Evolutionary conservation across 306 rosid species (phyloP).

Genomic region (Lathyrus tuberosus): DNA sequence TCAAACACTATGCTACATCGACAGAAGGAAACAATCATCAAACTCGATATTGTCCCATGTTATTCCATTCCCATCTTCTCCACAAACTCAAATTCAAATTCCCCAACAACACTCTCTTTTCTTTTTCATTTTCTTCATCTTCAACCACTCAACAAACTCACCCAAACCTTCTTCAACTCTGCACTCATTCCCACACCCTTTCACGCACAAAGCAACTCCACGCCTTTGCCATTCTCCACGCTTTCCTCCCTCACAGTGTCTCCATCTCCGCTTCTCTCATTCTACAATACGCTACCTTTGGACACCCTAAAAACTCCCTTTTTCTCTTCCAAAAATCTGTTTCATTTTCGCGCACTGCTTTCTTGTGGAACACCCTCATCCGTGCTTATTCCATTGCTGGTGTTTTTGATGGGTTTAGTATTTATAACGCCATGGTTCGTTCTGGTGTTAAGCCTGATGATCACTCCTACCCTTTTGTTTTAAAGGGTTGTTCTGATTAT

Average conservation of each 20-base stretch:
- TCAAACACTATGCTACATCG: not conserved
- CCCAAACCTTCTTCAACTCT: slow-evolving; percentile 57
- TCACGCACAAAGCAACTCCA: slow-evolving; percentile 73
- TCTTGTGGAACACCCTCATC: slow-evolving; percentile 79
- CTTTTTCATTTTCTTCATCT: slow-evolving; percentile 25
- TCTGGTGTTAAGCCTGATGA: slow-evolving; percentile 61
- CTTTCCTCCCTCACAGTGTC: slow-evolving; percentile 67
- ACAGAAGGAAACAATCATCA: not conserved
- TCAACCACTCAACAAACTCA: slow-evolving; percentile 25
- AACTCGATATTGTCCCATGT: not conserved
- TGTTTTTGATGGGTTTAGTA: slow-evolving; percentile 49
- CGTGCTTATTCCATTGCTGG: slow-evolving; percentile 66
- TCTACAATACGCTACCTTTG: slow-evolving; percentile 66
- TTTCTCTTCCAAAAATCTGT: slow-evolving; percentile 57
- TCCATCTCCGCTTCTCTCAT: slow-evolving; percentile 77
- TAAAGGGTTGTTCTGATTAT: slow-evolving; percentile 68
- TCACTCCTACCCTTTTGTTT: slow-evolving; percentile 74
- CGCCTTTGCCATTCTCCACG: slow-evolving; percentile 59
- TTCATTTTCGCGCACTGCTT: slow-evolving; percentile 56
- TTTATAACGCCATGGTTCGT: slow-evolving; percentile 73
- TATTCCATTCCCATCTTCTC: slow-evolving; percentile 42
- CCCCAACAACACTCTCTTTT: slow-evolving; percentile 26
- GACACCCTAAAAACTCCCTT: slow-evolving; percentile 42
- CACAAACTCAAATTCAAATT: slow-evolving; percentile 32
- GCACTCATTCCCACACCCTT: slow-evolving; percentile 47